phyloP scores from a whole-genome alignment of 2,329 filamentous ascomycete genomes.

The Lasiodiplodia citricola region DNA sequence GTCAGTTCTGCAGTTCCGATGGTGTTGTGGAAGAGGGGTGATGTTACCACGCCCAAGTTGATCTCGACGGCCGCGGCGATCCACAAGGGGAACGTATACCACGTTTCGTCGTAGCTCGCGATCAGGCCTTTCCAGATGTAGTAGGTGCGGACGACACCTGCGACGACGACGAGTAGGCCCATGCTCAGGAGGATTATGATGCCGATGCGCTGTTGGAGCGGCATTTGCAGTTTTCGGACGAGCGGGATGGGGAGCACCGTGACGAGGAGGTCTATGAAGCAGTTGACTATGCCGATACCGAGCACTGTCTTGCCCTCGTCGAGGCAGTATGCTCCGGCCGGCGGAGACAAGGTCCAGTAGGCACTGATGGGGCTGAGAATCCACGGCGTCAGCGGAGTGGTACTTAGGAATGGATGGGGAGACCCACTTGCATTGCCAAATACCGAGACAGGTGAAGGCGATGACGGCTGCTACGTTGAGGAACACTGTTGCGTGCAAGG shows the following conservation, averaged over 20 bases:
- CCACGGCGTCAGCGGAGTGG: not conserved
- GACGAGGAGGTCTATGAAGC: conserved; percentile 48
- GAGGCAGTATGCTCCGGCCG: conserved; percentile 42
- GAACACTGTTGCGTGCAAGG: conserved; percentile 45
- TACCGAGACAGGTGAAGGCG: conserved; percentile 42
- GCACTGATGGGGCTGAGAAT: conserved; percentile 42
- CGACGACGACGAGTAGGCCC: conserved; percentile 50
- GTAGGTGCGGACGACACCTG: conserved; percentile 51
- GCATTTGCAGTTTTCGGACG: conserved; percentile 50
- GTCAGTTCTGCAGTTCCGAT: not conserved
- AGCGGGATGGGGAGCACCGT: conserved; percentile 52
- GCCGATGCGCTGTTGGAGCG: conserved; percentile 46
- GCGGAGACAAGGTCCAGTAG: conserved; percentile 49
- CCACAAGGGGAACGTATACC: conserved; percentile 54
- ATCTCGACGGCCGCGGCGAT: conserved; percentile 55
- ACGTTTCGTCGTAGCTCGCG: conserved; percentile 50
- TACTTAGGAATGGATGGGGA: conserved; percentile 1
- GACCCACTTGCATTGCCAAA: conserved; percentile 47
- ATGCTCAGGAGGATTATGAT: conserved; percentile 47
- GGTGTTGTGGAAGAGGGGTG: conserved; percentile 29
- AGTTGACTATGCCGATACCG: conserved; percentile 50
- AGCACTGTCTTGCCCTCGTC: conserved; percentile 49
- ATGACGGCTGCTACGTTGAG: conserved; percentile 47
- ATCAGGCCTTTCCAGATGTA: conserved; percentile 51
- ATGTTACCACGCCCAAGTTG: conserved; percentile 50